phyloP scores from a whole-genome alignment of 75 land plant species.

The Chamaecyparis obtusa region DNA sequence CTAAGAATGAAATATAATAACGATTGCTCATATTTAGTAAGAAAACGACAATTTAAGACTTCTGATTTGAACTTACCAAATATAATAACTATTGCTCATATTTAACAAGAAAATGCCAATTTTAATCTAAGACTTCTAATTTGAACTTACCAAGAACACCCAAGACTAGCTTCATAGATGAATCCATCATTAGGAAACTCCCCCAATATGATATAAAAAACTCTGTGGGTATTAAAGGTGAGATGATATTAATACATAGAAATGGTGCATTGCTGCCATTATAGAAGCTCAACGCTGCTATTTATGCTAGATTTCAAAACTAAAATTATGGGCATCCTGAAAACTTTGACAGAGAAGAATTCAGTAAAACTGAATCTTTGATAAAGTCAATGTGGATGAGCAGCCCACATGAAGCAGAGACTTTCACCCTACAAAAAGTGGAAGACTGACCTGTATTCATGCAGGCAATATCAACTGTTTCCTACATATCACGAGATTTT shows the following conservation, averaged over 20 bases:
- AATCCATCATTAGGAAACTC: not conserved
- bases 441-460: not conserved
- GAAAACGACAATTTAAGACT: too few species aligned
- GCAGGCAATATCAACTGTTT: not conserved
- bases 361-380: not conserved
- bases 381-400: not conserved
- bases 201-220: too few species aligned
- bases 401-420: not conserved
- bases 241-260: not conserved
- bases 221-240: too few species aligned
- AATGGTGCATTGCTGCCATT: not conserved
- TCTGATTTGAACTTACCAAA: too few species aligned
- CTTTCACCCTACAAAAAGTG: not conserved
- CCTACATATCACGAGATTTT: constrained; percentile 1
- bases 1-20: too few species aligned
- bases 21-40: too few species aligned
- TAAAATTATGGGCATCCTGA: not conserved
- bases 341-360: not conserved
- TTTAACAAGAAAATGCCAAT: not conserved
- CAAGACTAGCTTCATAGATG: not conserved
- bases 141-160: not conserved
- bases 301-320: not conserved
- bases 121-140: not conserved
- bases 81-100: not conserved
- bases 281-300: not conserved